Evolutionary conservation across 495 filamentous ascomycete genomes (phyloP), one percentile per base, ranked within the genome.

Genomic region (Stereocaulon alpinum): DNA sequence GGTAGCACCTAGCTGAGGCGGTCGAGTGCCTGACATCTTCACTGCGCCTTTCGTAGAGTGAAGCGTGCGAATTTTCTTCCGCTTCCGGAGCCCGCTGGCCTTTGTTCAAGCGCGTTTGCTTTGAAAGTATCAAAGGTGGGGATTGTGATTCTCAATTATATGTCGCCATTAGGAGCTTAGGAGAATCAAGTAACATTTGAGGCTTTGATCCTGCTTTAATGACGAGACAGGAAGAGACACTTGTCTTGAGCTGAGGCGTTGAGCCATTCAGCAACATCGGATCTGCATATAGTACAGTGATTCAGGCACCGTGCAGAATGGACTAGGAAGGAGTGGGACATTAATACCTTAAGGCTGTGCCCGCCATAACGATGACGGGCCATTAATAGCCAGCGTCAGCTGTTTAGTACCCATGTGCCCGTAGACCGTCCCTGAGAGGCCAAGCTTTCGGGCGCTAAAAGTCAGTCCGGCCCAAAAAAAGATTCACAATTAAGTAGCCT

Each of bases 1-100:
- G 50, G 91, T 95, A 60, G 91, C 89, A 68, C 85, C 86, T 65
- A 92, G 74, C 61, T 76, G 69, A 65, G 72, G 68, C 66, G 76
- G 76, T 71, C 72, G 73, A 67, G 68, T 72, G 63, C 75, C 72
- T 65, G 74, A 70, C 59, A 62, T 65, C 44, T 18, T n/a, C 24
- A 30, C 18, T 30, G 37, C 7, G 44, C 17, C 1, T 24, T 20
- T 17, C 10, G n/a, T 6, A 37, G 30, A 24, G 7, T 18, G 15
- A 40, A 40, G 56, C 18, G 24, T 24, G 10, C 22, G 45, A 12
- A 7, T 14, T 50, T 34, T 45, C 20, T 43, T 51, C 45, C 56
- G 29, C 12, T 42, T 59, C 37, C 7, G 47, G 37, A 40, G 47
- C 29, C 6, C 24, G 34, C 34, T 37, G 34, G 15, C 22, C 14